Conservation (phyloP, 805 yeast genomes). For the Candida krabiensis region DNA sequence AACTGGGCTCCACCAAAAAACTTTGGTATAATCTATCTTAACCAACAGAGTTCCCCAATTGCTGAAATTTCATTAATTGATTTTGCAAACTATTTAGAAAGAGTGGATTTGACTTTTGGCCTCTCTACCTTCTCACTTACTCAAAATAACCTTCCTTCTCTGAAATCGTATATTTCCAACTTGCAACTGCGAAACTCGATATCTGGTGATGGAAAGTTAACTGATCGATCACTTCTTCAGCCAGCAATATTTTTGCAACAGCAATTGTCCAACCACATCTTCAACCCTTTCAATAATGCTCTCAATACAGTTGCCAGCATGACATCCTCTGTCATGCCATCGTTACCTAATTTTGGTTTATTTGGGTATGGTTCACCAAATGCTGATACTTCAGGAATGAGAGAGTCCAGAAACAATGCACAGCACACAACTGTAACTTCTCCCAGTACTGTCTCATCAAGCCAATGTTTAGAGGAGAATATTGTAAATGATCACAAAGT, state of each 20-base stretch:
- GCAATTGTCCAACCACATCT: constrained; percentile 27
- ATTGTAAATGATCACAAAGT: constrained; percentile 12
- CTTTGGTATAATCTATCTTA: constrained; percentile 31
- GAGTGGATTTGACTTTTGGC: constrained; percentile 25
- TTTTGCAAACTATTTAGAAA: constrained; percentile 26
- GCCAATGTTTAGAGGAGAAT: constrained; percentile 8
- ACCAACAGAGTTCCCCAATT: constrained; percentile 19
- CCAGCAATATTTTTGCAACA: constrained; percentile 31
- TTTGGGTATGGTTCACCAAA: constrained; percentile 12
- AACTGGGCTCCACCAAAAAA: constrained; percentile 32
- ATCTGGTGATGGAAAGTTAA: constrained; percentile 21
- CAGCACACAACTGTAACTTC: neutral
- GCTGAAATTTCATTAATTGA: constrained; percentile 19
- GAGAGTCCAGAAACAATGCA: neutral
- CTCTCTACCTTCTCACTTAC: constrained; percentile 27
- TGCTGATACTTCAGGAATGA: constrained; percentile 3
- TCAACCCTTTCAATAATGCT: constrained; percentile 30
- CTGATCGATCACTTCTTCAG: constrained; percentile 29
- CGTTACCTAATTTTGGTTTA: constrained; percentile 10
- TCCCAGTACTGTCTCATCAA: neutral
- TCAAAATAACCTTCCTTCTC: constrained; percentile 26
- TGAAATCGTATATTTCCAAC: constrained; percentile 18
- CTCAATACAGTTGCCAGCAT: constrained; percentile 25
- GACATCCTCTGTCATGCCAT: constrained; percentile 20
- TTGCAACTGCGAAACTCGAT: constrained; percentile 21